These are phyloP conservation scores for Hypomyces rosellus DNA, from an alignment of 2,329 filamentous ascomycete species.

Conservation along the genomic window DNA sequence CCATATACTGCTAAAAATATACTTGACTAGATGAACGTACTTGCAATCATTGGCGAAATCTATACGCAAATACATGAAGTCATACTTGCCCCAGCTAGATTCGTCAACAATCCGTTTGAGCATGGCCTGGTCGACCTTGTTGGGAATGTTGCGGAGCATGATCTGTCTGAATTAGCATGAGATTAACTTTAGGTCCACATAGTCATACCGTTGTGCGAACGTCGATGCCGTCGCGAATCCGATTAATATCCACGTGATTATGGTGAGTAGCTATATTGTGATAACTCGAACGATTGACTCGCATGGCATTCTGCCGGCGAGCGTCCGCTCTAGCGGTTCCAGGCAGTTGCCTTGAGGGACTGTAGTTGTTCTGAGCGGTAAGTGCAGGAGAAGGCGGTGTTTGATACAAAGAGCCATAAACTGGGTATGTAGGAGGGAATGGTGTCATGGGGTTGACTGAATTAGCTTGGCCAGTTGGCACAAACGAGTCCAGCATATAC, in stretches of 20 bases:
- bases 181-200: not conserved
- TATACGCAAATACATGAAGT: conserved; percentile 93
- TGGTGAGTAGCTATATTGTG: conserved; percentile 46
- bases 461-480: conserved; percentile 10
- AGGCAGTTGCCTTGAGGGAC: conserved; percentile 33
- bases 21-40: conserved; percentile 40
- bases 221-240: conserved; percentile 60
- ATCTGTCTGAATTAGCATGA: conserved; percentile 46
- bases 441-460: conserved; percentile 21
- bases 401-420: conserved; percentile 25
- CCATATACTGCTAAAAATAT: not conserved
- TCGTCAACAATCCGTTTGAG: conserved; percentile 75
- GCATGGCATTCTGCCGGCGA: conserved; percentile 44
- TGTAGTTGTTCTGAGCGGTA: conserved; percentile 31
- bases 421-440: conserved; percentile 25
- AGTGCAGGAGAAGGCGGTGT: conserved; percentile 28
- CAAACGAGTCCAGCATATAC: conserved; percentile 23
- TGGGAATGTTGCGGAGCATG: conserved; percentile 93
- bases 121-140: conserved; percentile 73
- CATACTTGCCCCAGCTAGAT: conserved; percentile 74
- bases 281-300: conserved; percentile 40
- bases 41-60: conserved; percentile 81
- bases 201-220: conserved; percentile 65
- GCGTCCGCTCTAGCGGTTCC: conserved; percentile 30
- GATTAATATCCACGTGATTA: conserved; percentile 55